Evolutionary conservation across 192 early-diverging fungal species (phyloP), one percentile per base, ranked within the genome.

Genomic region (Phycomyces nitens): DNA sequence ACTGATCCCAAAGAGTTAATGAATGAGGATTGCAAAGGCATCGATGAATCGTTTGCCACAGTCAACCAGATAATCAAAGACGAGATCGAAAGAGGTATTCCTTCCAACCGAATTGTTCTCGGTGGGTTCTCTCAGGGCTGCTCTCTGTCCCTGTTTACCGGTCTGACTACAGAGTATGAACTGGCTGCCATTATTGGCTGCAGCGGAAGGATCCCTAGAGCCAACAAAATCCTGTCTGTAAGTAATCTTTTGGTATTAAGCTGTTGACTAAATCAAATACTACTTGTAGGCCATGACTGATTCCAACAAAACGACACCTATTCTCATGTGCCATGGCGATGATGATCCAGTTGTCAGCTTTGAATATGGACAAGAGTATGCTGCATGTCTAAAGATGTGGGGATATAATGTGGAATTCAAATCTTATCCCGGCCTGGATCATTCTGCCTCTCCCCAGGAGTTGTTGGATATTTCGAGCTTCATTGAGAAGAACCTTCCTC

Each of bases 101-200:
- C 90, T 1, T 73, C 92, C 5, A 74, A 86, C 41, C 82, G 93
- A 16, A 99, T 99, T 53, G 86, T 96, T 40, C 49, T 99, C 16
- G 94, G 92, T 56, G 97, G 97, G 0, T 99, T 99, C 64, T 95
- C 93, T 23, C 97, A 99, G 74, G 94, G 73, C 62, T 52, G 40
- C n/a, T 94, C 88, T 0, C 79, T 94, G 76, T 56, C 89, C 11
- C 71, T 96, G 40, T 70, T 91, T 58, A 83, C 84, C 9, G 85
- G 78, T 5, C 68, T 96, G 63, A 87, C 88, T 27, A 82, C 87
- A 6, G 88, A 87, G 58, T 71, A 79, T 47, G 82, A 84, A 60
- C 72, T 92, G 3, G 90, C 72, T 14, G 93, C 88, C 0, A 79
- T 93, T 39, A 77, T 86, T 21, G 84, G 77, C 5, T 73, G 96